Conservation (phyloP, 2,329 filamentous ascomycete species). For the Aureobasidium musti region DNA sequence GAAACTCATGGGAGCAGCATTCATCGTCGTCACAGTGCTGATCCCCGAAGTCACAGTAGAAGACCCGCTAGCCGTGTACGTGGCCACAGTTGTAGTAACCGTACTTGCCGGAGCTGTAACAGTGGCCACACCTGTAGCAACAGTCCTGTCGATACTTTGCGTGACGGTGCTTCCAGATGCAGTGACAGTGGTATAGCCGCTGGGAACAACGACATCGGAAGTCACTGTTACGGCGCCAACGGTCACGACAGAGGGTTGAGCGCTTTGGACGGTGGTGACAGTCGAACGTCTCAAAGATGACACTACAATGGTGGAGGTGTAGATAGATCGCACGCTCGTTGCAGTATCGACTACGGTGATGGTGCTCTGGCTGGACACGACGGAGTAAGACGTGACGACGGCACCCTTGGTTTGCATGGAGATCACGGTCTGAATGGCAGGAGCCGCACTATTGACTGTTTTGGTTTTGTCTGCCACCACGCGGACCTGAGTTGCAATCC, state of each 20-base stretch:
- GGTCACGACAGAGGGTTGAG: neutral
- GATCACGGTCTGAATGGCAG: neutral
- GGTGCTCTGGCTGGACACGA: neutral
- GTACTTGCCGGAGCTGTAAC: neutral
- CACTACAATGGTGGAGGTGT: neutral
- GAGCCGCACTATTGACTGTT: neutral
- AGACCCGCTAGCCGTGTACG: neutral
- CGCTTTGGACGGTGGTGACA: neutral
- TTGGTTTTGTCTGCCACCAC: neutral
- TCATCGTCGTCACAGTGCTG: neutral
- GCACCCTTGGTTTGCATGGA: neutral
- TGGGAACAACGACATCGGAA: neutral
- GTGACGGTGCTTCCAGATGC: neutral
- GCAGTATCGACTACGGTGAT: neutral
- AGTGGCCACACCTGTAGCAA: conserved; percentile 4
- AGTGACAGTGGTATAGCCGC: neutral
- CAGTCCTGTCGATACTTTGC: neutral
- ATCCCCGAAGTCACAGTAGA: neutral
- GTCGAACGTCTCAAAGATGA: neutral
- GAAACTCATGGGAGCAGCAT: neutral
- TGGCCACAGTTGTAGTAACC: neutral
- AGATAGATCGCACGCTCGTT: neutral
- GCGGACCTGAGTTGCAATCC: neutral
- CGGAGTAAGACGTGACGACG: neutral
- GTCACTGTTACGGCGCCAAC: neutral